These are phyloP conservation scores for Insectozyma bohioensis DNA, from an alignment of 1,139 yeast species.

Conservation along the genomic window DNA sequence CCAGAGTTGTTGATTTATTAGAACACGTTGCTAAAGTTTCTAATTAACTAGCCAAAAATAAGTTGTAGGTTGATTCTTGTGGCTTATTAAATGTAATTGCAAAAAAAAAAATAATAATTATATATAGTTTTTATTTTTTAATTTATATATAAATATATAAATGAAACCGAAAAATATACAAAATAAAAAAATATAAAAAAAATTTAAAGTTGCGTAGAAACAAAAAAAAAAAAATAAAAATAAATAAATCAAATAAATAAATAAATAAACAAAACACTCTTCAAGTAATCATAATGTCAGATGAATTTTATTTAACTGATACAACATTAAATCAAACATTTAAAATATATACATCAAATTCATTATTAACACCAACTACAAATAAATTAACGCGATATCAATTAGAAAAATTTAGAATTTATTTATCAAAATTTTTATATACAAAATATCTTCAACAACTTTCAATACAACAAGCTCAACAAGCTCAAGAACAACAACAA, in stretches of 20 bases:
- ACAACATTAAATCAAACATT: slow-evolving; percentile 19
- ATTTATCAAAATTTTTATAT: slow-evolving; percentile 15
- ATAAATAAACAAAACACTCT: background rate
- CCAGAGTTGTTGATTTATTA: slow-evolving; percentile 86
- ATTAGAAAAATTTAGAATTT: slow-evolving; percentile 13
- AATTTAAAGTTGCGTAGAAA: too few relatives aligned
- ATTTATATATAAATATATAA: background rate
- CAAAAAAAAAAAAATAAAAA: too few relatives aligned
- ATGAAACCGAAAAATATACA: too few relatives aligned
- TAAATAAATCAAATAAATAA: too few relatives aligned
- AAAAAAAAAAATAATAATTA: too few relatives aligned
- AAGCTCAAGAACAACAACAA: too few relatives aligned
- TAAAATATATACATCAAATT: slow-evolving; percentile 18
- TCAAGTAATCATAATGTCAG: slow-evolving; percentile 8
- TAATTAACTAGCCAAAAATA: slow-evolving; percentile 23
- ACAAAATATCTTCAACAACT: slow-evolving; percentile 10
- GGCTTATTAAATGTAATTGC: slow-evolving; percentile 3
- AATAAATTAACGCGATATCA: slow-evolving; percentile 12
- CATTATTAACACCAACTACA: slow-evolving; percentile 9
- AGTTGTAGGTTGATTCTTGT: too few relatives aligned
- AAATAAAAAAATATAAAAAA: too few relatives aligned
- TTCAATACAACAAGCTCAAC: slow-evolving; percentile 10
- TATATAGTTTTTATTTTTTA: background rate
- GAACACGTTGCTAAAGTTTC: slow-evolving; percentile 62
- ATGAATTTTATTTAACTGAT: slow-evolving; percentile 8